Percentiles rank a stretch among this genome's conserved stretches.
phyloP scores from a whole-genome alignment of 1,139 yeast genomes.

The Yamadazyma membranifaciens region DNA sequence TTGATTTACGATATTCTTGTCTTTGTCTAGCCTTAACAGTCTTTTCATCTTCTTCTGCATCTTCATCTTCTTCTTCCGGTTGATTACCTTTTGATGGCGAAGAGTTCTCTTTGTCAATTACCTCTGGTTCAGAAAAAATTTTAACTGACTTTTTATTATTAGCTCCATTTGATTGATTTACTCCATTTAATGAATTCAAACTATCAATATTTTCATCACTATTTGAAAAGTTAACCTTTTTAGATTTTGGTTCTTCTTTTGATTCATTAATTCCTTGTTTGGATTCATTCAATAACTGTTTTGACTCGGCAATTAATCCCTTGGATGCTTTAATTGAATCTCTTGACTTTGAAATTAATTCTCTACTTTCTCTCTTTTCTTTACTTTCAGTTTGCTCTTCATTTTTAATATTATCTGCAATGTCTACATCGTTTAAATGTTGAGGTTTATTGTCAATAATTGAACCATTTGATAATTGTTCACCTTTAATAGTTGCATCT shows the following conservation, averaged over 20 bases:
- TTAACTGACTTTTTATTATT: too few species aligned
- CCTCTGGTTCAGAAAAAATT: too few species aligned
- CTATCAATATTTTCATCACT: constrained; percentile 4
- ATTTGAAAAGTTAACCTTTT: constrained; percentile 5
- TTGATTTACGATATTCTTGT: constrained; percentile 48
- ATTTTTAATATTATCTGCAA: too few species aligned
- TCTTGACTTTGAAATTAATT: constrained; percentile 3
- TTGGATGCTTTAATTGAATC: constrained; percentile 2
- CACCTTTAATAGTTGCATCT: constrained; percentile 18
- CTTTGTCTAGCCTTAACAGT: constrained; percentile 41
- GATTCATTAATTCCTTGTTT: not conserved
- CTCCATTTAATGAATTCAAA: not conserved
- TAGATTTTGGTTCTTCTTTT: not conserved
- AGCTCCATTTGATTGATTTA: not conserved
- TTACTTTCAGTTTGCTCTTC: not conserved
- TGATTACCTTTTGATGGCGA: not conserved
- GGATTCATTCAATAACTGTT: constrained; percentile 1
- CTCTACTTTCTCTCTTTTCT: constrained; percentile 5
- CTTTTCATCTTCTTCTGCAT: constrained; percentile 22
- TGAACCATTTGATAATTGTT: not conserved
- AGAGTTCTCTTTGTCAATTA: not conserved
- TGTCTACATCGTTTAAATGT: too few species aligned
- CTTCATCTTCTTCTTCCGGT: constrained; percentile 15
- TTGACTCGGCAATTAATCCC: not conserved
- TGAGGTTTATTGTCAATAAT: too few species aligned